Conservation (phyloP, 257 asterid species). For the Gentiana dahurica region DNA sequence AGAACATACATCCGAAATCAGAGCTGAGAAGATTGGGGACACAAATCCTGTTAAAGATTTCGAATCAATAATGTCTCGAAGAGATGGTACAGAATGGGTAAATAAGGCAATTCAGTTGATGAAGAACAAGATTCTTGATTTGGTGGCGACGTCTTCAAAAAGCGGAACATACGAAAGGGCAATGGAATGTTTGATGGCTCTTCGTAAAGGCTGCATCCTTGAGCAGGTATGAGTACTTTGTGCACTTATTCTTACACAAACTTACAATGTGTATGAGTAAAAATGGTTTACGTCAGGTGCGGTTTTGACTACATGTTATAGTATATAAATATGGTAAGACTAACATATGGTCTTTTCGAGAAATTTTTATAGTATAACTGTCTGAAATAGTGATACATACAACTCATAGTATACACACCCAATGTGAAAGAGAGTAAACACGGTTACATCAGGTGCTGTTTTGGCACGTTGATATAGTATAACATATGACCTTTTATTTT, state of each 20-base stretch:
- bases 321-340: no score
- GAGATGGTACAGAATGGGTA: constrained; percentile 84
- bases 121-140: constrained; percentile 49
- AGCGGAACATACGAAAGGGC: constrained; percentile 54
- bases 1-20: constrained; percentile 38
- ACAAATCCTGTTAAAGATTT: constrained; percentile 74
- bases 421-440: no score
- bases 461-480: background rate
- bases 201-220: constrained; percentile 76
- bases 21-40: constrained; percentile 58
- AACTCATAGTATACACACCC: no score
- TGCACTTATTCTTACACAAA: no score
- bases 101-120: constrained; percentile 57
- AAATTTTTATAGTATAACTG: no score
- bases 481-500: background rate
- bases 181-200: constrained; percentile 61
- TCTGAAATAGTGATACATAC: no score
- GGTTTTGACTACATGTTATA: no score
- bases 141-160: constrained; percentile 55
- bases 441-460: no score
- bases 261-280: no score
- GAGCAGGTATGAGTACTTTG: constrained; percentile 53
- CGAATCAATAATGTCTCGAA: constrained; percentile 75
- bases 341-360: no score
- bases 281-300: no score